Percentiles rank a stretch among this genome's conserved stretches.
phyloP scores from a whole-genome alignment of 495 filamentous ascomycete genomes.

The Penicillium soppii region DNA sequence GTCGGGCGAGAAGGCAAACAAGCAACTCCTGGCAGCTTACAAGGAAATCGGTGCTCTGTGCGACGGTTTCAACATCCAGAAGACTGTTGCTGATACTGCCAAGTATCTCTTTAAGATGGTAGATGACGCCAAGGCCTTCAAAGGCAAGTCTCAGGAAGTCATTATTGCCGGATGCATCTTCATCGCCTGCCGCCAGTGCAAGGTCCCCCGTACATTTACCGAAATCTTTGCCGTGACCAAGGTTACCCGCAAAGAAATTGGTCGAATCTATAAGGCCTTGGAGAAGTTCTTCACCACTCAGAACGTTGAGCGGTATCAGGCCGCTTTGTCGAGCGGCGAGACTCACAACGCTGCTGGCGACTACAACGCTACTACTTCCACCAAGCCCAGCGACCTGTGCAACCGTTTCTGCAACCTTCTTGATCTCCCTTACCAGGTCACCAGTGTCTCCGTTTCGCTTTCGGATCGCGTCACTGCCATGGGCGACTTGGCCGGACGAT shows the following conservation, averaged over 20 bases:
- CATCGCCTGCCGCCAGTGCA: conserved; percentile 89
- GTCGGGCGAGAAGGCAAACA: conserved; percentile 82
- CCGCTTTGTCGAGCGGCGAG: conserved; percentile 47
- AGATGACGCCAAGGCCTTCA: conserved; percentile 88
- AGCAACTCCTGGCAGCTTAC: conserved; percentile 75
- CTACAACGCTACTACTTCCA: conserved; percentile 74
- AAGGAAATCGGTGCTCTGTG: conserved; percentile 87
- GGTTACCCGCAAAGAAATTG: conserved; percentile 95
- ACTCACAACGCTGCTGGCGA: conserved; percentile 49
- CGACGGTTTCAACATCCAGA: conserved; percentile 78
- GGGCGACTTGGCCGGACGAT: conserved; percentile 84
- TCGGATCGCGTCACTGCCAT: conserved; percentile 70
- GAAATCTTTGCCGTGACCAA: conserved; percentile 92
- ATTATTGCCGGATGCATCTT: conserved; percentile 96
- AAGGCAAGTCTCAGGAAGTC: conserved; percentile 91
- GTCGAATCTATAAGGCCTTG: conserved; percentile 87
- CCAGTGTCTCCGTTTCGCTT: conserved; percentile 69
- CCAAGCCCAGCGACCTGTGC: conserved; percentile 81
- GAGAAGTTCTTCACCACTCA: conserved; percentile 78
- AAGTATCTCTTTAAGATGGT: conserved; percentile 94
- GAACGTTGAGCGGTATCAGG: conserved; percentile 52
- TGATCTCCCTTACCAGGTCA: conserved; percentile 62
- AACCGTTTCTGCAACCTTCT: conserved; percentile 86
- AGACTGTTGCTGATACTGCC: conserved; percentile 76
- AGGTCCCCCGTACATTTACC: conserved; percentile 83